Base-by-base conservation (phyloP, 2,329 filamentous ascomycete species). In the Aspergillus uvarum region DNA sequence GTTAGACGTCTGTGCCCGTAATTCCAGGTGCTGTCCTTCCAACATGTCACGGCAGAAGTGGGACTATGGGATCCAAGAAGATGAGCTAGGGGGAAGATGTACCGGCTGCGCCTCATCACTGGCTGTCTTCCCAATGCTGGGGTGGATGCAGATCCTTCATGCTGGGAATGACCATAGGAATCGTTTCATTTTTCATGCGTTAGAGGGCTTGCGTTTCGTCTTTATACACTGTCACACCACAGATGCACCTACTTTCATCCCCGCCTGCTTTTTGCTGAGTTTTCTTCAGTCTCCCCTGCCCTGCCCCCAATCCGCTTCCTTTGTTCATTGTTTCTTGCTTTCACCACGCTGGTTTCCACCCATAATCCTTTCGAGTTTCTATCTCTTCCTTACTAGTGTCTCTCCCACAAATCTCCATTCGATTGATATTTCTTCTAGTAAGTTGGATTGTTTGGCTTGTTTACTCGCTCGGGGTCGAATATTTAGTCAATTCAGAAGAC, bases 1-100 rank as follows among this genome's bases (percentile, higher is more conserved):
- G 93, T 84, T 97, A 96, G 83, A 83, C 71, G 65, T 65, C 51
- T 57, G 26, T 58, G 54, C 44, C 54, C 32, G 65, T 67, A 53
- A 47, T 60, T 58, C 63, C 66, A 64, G 64, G 67, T 65, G 69
- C 66, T 64, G 51, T 22, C 58, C 60, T 55, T 8, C 50, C 42
- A 38, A 53, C 26, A 59, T 56, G 52, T 19, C 38, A 51, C 47
- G 22, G 56, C 44, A 52, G 11, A 38, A 48, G 54, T 47, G 26
- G 47, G 29, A 35, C 35, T 58, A 12, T 19, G 16, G 16, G 32
- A 57, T 51, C 47, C 26, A 59, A 57, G 31, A 32, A 52, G 35
- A 51, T 48, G 31, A 50, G 55, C 51, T 47, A 50, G 12, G 35
- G 59, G 52, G 44, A 35, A 47, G 48, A 29, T 51, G 47, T 58